phyloP scores from a whole-genome alignment of 352 stramenopile genomes.

The Globisporangium parvum region DNA sequence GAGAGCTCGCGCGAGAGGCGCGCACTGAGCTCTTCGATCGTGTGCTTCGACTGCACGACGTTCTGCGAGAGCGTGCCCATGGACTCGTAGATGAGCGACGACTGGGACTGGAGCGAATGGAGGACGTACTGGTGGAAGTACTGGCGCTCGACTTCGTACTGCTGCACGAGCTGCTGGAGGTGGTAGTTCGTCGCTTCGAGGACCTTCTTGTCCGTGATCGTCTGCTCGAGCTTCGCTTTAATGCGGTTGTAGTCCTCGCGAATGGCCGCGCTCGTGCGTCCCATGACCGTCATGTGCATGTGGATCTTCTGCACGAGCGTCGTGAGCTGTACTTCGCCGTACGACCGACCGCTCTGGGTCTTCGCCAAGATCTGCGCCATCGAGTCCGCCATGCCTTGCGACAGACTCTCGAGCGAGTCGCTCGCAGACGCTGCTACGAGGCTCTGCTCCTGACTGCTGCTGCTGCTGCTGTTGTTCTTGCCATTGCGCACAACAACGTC shows the following conservation, averaged over 20 bases:
- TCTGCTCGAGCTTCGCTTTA: constrained; percentile 24
- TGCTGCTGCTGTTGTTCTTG: neutral
- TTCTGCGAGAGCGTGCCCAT: constrained; percentile 18
- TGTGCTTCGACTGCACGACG: constrained; percentile 16
- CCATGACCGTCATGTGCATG: constrained; percentile 38
- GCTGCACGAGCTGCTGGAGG: constrained; percentile 20
- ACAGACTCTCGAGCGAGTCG: constrained; percentile 22
- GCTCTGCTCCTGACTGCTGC: constrained; percentile 7
- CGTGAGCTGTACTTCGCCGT: constrained; percentile 30
- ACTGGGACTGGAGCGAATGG: constrained; percentile 19
- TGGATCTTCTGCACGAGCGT: constrained; percentile 34
- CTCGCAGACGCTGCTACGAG: constrained; percentile 8
- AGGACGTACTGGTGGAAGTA: constrained; percentile 29
- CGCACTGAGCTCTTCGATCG: constrained; percentile 14
- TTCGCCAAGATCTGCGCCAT: constrained; percentile 33
- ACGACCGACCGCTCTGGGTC: constrained; percentile 19
- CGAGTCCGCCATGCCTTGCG: constrained; percentile 28
- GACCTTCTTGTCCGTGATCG: constrained; percentile 28
- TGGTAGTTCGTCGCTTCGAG: constrained; percentile 25
- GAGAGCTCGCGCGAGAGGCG: constrained; percentile 14
- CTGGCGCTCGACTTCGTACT: constrained; percentile 29
- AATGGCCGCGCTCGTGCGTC: constrained; percentile 26
- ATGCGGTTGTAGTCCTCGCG: constrained; percentile 31
- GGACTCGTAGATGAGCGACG: constrained; percentile 17
- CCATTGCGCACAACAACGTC: constrained; percentile 17